Evolutionary conservation across 2,329 filamentous ascomycete genomes (phyloP).

Genomic region (Aureobasidium sp.): DNA sequence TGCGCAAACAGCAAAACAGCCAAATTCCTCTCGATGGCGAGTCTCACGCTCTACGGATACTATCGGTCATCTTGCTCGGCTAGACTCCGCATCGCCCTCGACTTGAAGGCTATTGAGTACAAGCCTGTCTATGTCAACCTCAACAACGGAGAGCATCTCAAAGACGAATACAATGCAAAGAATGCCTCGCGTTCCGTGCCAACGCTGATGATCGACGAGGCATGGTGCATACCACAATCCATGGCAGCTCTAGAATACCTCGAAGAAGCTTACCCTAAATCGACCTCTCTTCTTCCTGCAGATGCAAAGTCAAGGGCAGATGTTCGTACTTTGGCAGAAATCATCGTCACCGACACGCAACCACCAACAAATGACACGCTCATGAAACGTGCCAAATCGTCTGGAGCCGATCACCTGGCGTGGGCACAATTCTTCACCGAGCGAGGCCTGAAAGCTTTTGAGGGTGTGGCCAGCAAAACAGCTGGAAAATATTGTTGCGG

Average conservation of each 20-base stretch:
- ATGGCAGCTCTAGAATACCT: constrained; percentile 57
- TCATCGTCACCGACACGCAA: constrained; percentile 53
- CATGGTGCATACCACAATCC: constrained; percentile 37
- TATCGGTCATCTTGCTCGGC: constrained; percentile 58
- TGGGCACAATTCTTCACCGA: constrained; percentile 50
- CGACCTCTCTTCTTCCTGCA: constrained; percentile 41
- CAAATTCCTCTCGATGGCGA: background rate
- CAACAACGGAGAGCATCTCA: constrained; percentile 47
- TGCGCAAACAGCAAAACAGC: too few species aligned
- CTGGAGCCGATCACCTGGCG: constrained; percentile 38
- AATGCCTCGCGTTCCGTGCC: constrained; percentile 53
- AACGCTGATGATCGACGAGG: constrained; percentile 39
- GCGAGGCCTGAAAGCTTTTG: constrained; percentile 52
- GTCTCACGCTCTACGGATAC: constrained; percentile 47
- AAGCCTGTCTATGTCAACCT: constrained; percentile 47
- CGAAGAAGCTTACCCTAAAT: constrained; percentile 46
- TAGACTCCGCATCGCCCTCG: constrained; percentile 53
- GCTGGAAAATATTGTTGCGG: constrained; percentile 51
- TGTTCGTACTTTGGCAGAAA: constrained; percentile 47
- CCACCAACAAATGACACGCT: constrained; percentile 54
- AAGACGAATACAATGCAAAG: constrained; percentile 37
- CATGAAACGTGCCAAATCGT: constrained; percentile 41
- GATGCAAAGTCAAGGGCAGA: constrained; percentile 39
- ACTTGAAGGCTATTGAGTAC: constrained; percentile 48
- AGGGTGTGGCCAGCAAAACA: constrained; percentile 34